Percentiles rank a stretch among this genome's conserved stretches.
Conservation (phyloP, 192 early-diverging fungal genomes). For the Backusella westeae region DNA sequence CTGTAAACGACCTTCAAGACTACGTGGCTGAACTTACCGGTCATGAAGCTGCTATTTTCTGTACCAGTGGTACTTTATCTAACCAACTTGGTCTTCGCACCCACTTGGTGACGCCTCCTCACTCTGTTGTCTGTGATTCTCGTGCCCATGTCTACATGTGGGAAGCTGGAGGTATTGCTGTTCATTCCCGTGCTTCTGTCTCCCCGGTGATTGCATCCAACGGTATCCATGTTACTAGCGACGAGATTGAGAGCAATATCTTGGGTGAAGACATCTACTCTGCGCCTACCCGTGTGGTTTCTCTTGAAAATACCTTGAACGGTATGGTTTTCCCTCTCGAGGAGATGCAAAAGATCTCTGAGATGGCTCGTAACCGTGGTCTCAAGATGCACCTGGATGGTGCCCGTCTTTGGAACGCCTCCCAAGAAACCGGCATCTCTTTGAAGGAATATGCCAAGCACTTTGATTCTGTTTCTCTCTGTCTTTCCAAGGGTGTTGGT, state of each 20-base stretch:
- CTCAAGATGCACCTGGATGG: conserved; percentile 89
- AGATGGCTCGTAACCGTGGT: conserved; percentile 49
- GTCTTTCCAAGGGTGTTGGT: conserved; percentile 89
- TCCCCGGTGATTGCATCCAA: conserved; percentile 59
- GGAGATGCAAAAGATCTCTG: conserved; percentile 67
- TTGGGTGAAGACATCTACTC: conserved; percentile 71
- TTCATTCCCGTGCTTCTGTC: conserved; percentile 69
- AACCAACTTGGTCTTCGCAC: conserved; percentile 81
- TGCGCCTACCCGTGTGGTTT: conserved; percentile 78
- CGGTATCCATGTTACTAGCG: conserved; percentile 61
- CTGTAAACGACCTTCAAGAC: conserved; percentile 66
- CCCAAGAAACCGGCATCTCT: conserved; percentile 62
- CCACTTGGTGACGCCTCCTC: conserved; percentile 73
- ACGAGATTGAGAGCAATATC: conserved; percentile 56
- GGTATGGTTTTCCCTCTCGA: conserved; percentile 80
- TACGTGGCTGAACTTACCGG: conserved; percentile 69
- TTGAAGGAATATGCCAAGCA: conserved; percentile 66
- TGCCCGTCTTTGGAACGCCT: conserved; percentile 88
- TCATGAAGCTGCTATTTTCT: conserved; percentile 81
- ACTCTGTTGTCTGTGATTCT: conserved; percentile 72
- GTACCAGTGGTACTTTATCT: conserved; percentile 77
- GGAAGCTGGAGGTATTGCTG: conserved; percentile 81
- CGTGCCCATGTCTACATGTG: conserved; percentile 78
- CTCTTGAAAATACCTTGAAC: conserved; percentile 87
- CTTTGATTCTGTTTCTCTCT: conserved; percentile 86